phyloP scores from a whole-genome alignment of 2,329 filamentous ascomycete genomes.

The Pseudocercospora macadamiae region DNA sequence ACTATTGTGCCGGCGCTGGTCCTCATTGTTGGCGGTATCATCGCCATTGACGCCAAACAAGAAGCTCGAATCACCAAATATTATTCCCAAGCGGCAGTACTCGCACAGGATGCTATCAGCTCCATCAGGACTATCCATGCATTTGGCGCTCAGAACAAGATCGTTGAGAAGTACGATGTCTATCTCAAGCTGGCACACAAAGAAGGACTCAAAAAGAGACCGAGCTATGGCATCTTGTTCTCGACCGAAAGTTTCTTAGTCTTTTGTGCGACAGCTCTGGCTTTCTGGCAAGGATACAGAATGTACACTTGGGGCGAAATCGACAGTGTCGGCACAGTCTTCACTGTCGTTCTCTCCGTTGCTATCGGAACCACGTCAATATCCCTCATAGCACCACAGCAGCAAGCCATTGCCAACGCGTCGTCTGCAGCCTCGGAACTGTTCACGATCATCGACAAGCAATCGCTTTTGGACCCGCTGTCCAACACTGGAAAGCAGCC shows the following conservation, averaged over 20 bases:
- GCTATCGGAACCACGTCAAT: slow-evolving; percentile 45
- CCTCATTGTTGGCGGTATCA: slow-evolving; percentile 35
- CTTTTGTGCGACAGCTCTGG: slow-evolving; percentile 43
- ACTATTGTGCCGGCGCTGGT: slow-evolving; percentile 52
- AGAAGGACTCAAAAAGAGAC: slow-evolving; percentile 50
- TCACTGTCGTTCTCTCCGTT: slow-evolving; percentile 38
- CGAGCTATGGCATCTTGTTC: slow-evolving; percentile 41
- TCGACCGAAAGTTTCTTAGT: slow-evolving; percentile 45
- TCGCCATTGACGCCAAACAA: slow-evolving; percentile 41
- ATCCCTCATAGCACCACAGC: slow-evolving; percentile 44
- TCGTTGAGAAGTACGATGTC: slow-evolving; percentile 49
- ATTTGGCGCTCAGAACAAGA: slow-evolving; percentile 51
- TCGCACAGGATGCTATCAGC: slow-evolving; percentile 56
- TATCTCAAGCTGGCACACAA: slow-evolving; percentile 47
- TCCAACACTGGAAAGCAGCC: slow-evolving; percentile 30
- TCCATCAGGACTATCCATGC: slow-evolving; percentile 55
- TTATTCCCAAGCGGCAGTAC: slow-evolving; percentile 48
- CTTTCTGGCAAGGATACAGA: slow-evolving; percentile 51
- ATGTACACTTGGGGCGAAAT: slow-evolving; percentile 41
- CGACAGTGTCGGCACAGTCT: slow-evolving; percentile 38
- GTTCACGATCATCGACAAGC: slow-evolving; percentile 46
- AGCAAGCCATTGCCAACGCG: slow-evolving; percentile 48
- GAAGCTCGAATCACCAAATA: slow-evolving; percentile 41
- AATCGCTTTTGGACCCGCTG: slow-evolving; percentile 45
- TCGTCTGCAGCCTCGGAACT: slow-evolving; percentile 47